Base-by-base conservation (phyloP, 2,329 filamentous ascomycete genomes). In the Mariannaea elegans region DNA sequence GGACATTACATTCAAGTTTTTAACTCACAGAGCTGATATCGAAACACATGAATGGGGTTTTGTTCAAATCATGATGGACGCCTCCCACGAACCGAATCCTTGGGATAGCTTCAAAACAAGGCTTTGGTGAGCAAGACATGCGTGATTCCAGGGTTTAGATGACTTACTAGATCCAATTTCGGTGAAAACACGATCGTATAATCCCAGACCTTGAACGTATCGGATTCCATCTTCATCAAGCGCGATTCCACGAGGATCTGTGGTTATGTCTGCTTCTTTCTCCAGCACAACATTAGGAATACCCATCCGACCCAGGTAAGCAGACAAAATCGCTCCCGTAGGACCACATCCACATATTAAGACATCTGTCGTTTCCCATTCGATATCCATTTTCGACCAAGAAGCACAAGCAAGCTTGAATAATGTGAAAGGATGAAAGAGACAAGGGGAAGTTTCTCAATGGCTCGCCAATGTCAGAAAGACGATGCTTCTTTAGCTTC, bases 151-250 rank as follows among this genome's bases (percentile, higher is more conserved):
- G 27, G 7, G 12, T 12, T 36, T n/a, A 14, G 7, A 36, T 7
- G 24, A 36, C 32, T 14, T 36, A 36, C 32, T 7, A 9, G 32
- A 8, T 14, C 66, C 70, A 56, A 70, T 69, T 9, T 61, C 59
- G 3, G 36, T 65, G 46, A 60, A 72, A 19, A 68, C 46, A 4
- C 65, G 29, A 1, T 66, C 60, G 38, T 71, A 71, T 6, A 72
- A 32, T 5, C 70, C 71, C 3, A 67, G 24, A 2, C 34, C 64
- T 16, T 73, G 68, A 7, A 71, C 32, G 7, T 57, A 32, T 1
- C 72, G 64, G 29, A 75, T 67, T 7, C 70, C 72, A 50, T 74
- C 73, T 23, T 72, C 73, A 13, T 72, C 69, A 14, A 75, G 57
- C 1, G 67, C 67, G 41, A 75, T 73, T 2, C 72, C 73, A 7